Conservation (phyloP, 345 rosid species). For the Citrus sp. region DNA sequence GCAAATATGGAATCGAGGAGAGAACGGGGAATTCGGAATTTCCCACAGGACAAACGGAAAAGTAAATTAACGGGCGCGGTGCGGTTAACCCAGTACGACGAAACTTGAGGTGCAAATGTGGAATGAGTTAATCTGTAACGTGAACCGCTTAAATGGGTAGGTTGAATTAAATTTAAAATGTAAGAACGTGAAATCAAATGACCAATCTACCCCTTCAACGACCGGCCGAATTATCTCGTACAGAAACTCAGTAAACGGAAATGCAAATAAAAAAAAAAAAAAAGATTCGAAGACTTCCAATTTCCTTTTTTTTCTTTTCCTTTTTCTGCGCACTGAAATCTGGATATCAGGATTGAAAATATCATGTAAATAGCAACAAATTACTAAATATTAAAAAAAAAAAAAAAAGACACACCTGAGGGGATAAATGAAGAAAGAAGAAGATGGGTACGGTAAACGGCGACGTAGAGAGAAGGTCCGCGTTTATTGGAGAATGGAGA, state of each 20-base stretch:
- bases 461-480: neutral
- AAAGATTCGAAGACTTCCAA: neutral
- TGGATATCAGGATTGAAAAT: no score
- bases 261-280: no score
- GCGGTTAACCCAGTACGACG: neutral
- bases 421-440: neutral
- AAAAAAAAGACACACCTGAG: neutral
- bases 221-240: neutral
- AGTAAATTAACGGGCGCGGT: no score
- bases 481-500: neutral
- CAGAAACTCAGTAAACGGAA: neutral
- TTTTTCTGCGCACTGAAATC: neutral
- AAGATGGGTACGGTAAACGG: neutral
- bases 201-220: neutral
- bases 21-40: neutral
- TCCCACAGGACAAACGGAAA: no score
- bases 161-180: neutral
- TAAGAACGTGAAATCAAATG: neutral
- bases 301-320: neutral
- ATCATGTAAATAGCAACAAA: no score
- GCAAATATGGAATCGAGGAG: neutral
- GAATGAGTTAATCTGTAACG: neutral
- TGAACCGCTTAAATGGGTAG: neutral
- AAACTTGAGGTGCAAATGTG: neutral
- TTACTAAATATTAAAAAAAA: no score